Base-by-base conservation (phyloP, 208 protist genomes). In the Acanthamoeba sp. region DNA sequence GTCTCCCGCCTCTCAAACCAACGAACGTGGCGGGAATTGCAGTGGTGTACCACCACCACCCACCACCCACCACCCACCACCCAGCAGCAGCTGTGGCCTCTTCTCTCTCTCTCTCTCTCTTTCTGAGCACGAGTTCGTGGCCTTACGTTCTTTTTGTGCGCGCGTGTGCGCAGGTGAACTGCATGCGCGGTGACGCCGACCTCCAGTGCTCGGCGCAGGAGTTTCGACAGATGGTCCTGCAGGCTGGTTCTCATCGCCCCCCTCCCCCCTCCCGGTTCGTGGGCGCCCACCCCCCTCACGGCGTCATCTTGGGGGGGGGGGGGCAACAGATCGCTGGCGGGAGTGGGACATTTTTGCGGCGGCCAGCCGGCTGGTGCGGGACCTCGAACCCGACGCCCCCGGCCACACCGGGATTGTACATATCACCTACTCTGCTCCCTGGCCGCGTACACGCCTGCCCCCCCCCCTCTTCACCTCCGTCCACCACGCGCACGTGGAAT, bases 321-420 rank as follows among this genome's bases (percentile, higher is more conserved):
- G n/a, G n/a, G n/a, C n/a, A n/a, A 20, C 36, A 82, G 71, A 82
- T 10, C 34, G 71, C 36, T 82, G 71, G 71, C 16, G 10, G 40
- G 71, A 82, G 71, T 82, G 71, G 71, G 71, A 82, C 71, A 82
- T 82, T 82, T 82, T 82, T 82, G 71, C 71, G 40, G 71, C 71
- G 20, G 40, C n/a, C 71, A 82, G 71, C 71, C 40, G 38, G 18
- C 16, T 12, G 36, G 40, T 82, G 27, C 36, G 71, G 71, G 71
- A 82, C 16, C 29, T 82, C 40, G 38, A 82, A 40, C 71, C 40
- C 38, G 71, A 82, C 40, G 20, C 38, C 20, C 71, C 71, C 12
- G 71, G 38, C 14, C 71, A 48, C 71, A 82, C 71, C 9, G 18
- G 71, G 20, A 32, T 82, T 82, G 71, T 82, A 50, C 71, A 82